Evolutionary conservation across 371 early-diverging fungal genomes (phyloP).

Genomic region (Gilbertella persicaria): DNA sequence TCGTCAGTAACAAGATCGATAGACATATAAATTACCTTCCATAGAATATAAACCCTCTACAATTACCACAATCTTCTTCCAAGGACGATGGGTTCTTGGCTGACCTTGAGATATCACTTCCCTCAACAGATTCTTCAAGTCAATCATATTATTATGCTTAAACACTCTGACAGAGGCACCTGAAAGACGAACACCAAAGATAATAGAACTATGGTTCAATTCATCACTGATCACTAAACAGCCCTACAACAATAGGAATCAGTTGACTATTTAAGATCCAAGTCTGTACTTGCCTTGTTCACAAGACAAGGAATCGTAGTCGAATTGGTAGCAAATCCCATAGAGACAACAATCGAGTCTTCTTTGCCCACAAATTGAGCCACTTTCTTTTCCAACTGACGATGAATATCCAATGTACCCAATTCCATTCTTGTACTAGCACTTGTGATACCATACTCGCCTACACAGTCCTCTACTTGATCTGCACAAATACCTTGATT

Average conservation of each 20-base stretch:
- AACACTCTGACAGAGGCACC: slow-evolving; percentile 95
- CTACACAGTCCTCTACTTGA: slow-evolving; percentile 77
- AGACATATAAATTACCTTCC: too few relatives aligned
- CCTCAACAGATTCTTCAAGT: slow-evolving; percentile 86
- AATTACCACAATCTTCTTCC: slow-evolving; percentile 98
- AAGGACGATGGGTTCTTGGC: slow-evolving; percentile 97
- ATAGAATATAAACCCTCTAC: slow-evolving; percentile 99
- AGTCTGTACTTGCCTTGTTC: slow-evolving; percentile 53
- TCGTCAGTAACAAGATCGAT: too few relatives aligned
- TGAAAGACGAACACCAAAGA: slow-evolving; percentile 94
- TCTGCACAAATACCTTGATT: slow-evolving; percentile 91
- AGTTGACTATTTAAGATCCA: slow-evolving; percentile 89
- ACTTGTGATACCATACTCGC: slow-evolving; percentile 66
- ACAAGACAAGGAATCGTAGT: slow-evolving; percentile 95
- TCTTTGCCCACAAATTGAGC: slow-evolving; percentile 80
- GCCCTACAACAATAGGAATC: slow-evolving; percentile 40
- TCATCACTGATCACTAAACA: slow-evolving; percentile 97
- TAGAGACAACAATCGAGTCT: slow-evolving; percentile 43
- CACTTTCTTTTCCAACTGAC: slow-evolving; percentile 87
- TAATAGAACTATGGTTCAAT: slow-evolving; percentile 97
- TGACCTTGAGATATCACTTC: slow-evolving; percentile 98
- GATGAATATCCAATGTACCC: slow-evolving; percentile 71
- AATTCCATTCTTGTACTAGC: slow-evolving; percentile 75
- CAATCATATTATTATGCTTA: slow-evolving; percentile 89
- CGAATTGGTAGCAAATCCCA: slow-evolving; percentile 95